Evolutionary conservation across 2,329 filamentous ascomycete species (phyloP).

Genomic region (Biscogniauxia marginata): DNA sequence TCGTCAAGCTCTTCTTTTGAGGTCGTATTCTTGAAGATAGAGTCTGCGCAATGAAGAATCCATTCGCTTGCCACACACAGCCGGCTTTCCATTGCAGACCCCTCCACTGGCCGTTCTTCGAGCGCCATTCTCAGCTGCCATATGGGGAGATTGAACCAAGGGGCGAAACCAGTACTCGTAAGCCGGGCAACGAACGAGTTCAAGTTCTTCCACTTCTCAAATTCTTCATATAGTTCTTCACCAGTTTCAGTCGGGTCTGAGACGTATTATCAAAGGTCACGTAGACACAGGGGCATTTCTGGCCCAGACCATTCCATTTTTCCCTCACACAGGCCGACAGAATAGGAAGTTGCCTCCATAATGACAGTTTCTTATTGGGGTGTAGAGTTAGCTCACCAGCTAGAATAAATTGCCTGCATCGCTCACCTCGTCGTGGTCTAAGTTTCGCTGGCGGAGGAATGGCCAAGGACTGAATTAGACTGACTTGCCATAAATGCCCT

Average conservation of each 20-base stretch:
- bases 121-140: not conserved
- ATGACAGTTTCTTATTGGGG: not conserved
- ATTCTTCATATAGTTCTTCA: not conserved
- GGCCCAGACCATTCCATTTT: not conserved
- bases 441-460: not conserved
- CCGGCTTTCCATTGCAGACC: not conserved
- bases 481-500: not conserved
- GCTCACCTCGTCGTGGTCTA: not conserved
- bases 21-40: constrained; percentile 1
- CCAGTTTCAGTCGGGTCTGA: not conserved
- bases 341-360: not conserved
- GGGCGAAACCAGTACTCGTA: not conserved
- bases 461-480: not conserved
- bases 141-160: not conserved
- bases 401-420: not conserved
- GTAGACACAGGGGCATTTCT: not conserved
- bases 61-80: constrained; percentile 4
- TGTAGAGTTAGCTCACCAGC: not conserved
- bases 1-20: not conserved
- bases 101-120: not conserved
- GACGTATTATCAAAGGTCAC: not conserved
- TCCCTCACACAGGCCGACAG: not conserved
- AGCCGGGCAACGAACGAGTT: not conserved
- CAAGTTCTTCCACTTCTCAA: not conserved
- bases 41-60: constrained; percentile 1